A percentile compares a stretch with the other conserved stretches of the same genome.
phyloP scores from a whole-genome alignment of 2,329 filamentous ascomycete genomes.

The Penicillium griseofulvum region DNA sequence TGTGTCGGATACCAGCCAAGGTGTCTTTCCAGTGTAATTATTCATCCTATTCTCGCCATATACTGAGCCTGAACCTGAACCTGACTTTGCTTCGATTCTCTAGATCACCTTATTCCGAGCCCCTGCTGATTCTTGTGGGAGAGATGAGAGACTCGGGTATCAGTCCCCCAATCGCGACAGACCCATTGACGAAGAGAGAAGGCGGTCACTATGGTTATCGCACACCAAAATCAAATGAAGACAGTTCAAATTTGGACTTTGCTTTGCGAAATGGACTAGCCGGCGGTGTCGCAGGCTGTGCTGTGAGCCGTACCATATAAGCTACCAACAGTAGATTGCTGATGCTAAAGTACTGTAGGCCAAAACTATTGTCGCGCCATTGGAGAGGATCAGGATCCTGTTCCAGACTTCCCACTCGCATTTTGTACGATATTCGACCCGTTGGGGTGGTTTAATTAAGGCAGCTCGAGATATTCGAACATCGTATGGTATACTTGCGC shows the following conservation, averaged over 20 bases:
- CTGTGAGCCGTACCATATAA: conserved; percentile 55
- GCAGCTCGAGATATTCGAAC: conserved; percentile 61
- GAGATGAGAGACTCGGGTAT: background rate
- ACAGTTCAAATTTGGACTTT: conserved; percentile 75
- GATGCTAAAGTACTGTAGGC: background rate
- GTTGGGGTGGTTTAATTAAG: conserved; percentile 73
- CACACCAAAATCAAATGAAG: background rate
- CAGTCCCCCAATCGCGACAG: background rate
- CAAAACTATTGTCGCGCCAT: conserved; percentile 3
- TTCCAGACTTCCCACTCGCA: conserved; percentile 3
- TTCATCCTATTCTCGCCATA: background rate
- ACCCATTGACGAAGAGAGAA: background rate
- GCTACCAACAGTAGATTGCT: background rate
- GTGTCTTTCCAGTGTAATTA: background rate
- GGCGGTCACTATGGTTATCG: too few species aligned
- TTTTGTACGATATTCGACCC: conserved; percentile 72
- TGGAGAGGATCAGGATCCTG: conserved; percentile 5
- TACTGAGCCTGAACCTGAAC: background rate
- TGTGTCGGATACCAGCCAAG: background rate
- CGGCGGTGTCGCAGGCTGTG: conserved; percentile 85
- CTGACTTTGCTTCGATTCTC: background rate
- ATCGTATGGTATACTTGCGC: conserved; percentile 16
- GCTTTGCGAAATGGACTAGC: conserved; percentile 77
- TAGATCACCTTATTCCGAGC: background rate
- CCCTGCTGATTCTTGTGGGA: too few species aligned